These are phyloP conservation scores for Pseudopithomyces chartarum DNA, from an alignment of 2,329 filamentous ascomycete species.

Conservation along the genomic window DNA sequence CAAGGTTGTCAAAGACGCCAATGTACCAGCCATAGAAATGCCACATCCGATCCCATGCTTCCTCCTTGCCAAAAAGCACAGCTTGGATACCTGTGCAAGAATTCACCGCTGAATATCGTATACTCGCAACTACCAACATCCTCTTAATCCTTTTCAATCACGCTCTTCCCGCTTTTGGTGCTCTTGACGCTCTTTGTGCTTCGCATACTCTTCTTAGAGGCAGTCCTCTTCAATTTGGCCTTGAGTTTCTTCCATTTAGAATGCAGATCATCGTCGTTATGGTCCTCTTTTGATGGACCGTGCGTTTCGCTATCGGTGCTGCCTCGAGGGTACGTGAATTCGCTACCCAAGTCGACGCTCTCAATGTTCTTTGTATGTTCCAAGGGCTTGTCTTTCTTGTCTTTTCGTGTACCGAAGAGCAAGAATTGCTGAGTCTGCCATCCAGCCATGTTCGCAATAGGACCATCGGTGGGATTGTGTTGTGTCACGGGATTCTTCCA, in stretches of 20 bases:
- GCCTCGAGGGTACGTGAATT: conserved; percentile 17
- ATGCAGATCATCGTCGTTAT: conserved; percentile 21
- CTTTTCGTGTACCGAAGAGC: conserved; percentile 27
- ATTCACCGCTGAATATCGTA: too few relatives aligned
- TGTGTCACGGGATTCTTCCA: conserved; percentile 46
- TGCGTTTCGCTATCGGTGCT: conserved; percentile 22
- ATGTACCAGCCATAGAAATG: neutral
- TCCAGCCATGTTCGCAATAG: conserved; percentile 38
- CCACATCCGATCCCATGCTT: neutral
- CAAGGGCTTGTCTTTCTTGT: conserved; percentile 11
- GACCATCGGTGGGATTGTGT: conserved; percentile 34
- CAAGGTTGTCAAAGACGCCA: neutral
- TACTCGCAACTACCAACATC: too few relatives aligned
- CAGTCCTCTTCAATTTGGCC: conserved; percentile 38
- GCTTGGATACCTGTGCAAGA: too few relatives aligned
- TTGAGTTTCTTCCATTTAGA: conserved; percentile 45
- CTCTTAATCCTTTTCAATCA: conserved; percentile 16
- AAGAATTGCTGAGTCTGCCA: conserved; percentile 45
- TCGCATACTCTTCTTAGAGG: conserved; percentile 42
- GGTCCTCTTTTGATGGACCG: conserved; percentile 8
- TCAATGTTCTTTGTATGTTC: conserved; percentile 21
- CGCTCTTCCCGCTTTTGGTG: conserved; percentile 31
- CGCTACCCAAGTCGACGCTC: conserved; percentile 32
- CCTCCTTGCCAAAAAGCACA: neutral
- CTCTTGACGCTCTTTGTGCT: conserved; percentile 38